A percentile compares a stretch with the other conserved stretches of the same genome.
phyloP scores from a whole-genome alignment of 116 monocot genomes.

The Phalaenopsis hybrid region DNA sequence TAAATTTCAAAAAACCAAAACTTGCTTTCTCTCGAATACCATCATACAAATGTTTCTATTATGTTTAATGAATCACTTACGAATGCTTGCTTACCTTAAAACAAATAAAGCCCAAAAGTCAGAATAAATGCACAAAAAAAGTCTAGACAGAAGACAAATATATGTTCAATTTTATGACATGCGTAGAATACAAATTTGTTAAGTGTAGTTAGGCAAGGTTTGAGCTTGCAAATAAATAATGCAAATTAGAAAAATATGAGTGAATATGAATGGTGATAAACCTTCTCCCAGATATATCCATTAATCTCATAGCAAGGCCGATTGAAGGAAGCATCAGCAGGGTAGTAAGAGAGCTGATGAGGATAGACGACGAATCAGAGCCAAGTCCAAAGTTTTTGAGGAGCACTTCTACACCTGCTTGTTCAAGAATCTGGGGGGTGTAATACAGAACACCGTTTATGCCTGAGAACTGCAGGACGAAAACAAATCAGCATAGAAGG shows the following conservation, averaged over 20 bases:
- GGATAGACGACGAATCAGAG: constrained; percentile 15
- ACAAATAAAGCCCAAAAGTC: too few species aligned
- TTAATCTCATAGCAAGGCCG: constrained; percentile 15
- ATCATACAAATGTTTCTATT: neutral
- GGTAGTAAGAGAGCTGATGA: constrained; percentile 15
- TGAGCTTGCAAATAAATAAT: constrained; percentile 7
- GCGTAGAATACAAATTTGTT: neutral
- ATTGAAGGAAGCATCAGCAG: constrained; percentile 17
- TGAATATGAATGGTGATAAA: neutral
- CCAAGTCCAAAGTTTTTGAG: constrained; percentile 20
- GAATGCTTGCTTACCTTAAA: neutral
- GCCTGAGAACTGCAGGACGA: constrained; percentile 21
- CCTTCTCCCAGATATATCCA: constrained; percentile 20
- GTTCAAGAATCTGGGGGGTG: constrained; percentile 29
- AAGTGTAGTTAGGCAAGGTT: neutral
- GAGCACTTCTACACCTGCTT: constrained; percentile 25
- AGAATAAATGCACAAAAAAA: too few species aligned
- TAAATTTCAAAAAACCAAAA: neutral
- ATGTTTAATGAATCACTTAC: neutral
- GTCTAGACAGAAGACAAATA: too few species aligned
- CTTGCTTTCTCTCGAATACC: neutral
- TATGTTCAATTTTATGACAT: neutral
- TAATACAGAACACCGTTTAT: constrained; percentile 30
- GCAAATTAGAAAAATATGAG: neutral
- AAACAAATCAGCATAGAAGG: neutral